These are phyloP conservation scores for Cadophora sp. DNA, from an alignment of 2,329 filamentous ascomycete genomes.

Conservation along the genomic window DNA sequence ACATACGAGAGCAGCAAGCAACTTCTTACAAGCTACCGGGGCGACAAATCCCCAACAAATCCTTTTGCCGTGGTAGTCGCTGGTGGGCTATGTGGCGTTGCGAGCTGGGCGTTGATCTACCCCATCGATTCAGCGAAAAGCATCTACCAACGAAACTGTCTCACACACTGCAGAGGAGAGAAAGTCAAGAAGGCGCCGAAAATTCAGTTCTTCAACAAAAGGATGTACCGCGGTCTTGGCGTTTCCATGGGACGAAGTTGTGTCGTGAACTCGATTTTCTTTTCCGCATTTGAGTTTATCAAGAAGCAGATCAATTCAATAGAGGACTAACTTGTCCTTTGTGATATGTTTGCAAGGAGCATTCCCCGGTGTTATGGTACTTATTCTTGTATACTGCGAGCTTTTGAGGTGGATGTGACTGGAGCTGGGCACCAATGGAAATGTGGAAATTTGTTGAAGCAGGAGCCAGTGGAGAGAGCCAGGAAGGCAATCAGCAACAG, in stretches of 20 bases:
- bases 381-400: conserved; percentile 20
- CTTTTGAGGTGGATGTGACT: background rate
- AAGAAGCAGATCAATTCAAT: conserved; percentile 63
- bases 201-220: conserved; percentile 77
- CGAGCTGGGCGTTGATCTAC: conserved; percentile 72
- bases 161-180: conserved; percentile 72
- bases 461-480: background rate
- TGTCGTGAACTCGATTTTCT: conserved; percentile 87
- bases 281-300: conserved; percentile 84
- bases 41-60: conserved; percentile 76
- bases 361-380: conserved; percentile 17
- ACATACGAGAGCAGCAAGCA: conserved; percentile 90
- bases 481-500: conserved; percentile 1
- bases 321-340: conserved; percentile 36
- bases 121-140: conserved; percentile 85
- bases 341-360: conserved; percentile 8
- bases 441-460: background rate
- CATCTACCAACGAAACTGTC: conserved; percentile 82
- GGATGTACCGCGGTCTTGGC: conserved; percentile 83
- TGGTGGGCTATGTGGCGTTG: conserved; percentile 81
- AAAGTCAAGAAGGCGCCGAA: conserved; percentile 69
- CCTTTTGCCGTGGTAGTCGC: conserved; percentile 80
- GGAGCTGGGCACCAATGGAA: conserved; percentile 1
- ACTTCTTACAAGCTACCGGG: conserved; percentile 74
- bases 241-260: conserved; percentile 86